Percentiles rank a stretch among this genome's conserved stretches.
phyloP scores from a whole-genome alignment of 495 filamentous ascomycete species.

The Ascobolus immersus region DNA sequence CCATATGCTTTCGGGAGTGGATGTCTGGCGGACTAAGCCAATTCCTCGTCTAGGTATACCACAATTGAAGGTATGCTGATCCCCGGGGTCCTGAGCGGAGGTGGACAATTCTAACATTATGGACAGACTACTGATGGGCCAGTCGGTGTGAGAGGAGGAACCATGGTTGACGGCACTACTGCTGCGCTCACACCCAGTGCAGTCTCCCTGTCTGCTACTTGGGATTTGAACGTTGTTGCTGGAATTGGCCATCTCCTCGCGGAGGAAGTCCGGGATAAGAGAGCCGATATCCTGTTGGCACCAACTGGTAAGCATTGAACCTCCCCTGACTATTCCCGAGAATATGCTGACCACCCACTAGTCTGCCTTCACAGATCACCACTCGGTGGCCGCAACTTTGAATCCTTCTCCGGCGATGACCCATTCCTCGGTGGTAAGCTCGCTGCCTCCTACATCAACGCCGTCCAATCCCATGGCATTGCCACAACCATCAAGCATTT shows the following conservation, averaged over 20 bases:
- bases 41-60: slow-evolving; percentile 15
- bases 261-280: slow-evolving; percentile 15
- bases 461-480: slow-evolving; percentile 44
- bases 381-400: slow-evolving; percentile 53
- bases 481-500: slow-evolving; percentile 58
- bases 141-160: slow-evolving; percentile 14
- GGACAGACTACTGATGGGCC: slow-evolving; percentile 15
- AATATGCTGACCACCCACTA: not conserved
- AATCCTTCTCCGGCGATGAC: slow-evolving; percentile 48
- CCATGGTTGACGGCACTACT: slow-evolving; percentile 16
- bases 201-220: slow-evolving; percentile 15
- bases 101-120: not conserved
- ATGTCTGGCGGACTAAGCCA: slow-evolving; percentile 14
- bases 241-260: slow-evolving; percentile 14
- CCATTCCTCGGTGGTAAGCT: slow-evolving; percentile 42
- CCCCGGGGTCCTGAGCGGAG: not conserved
- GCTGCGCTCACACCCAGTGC: slow-evolving; percentile 15
- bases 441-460: slow-evolving; percentile 39
- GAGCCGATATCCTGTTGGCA: slow-evolving; percentile 15
- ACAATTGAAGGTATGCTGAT: slow-evolving; percentile 13
- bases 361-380: slow-evolving; percentile 41
- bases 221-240: slow-evolving; percentile 13
- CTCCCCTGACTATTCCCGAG: not conserved
- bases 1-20: slow-evolving; percentile 14
- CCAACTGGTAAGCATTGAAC: slow-evolving; percentile 9